Evolutionary conservation across 345 rosid genomes (phyloP).

Genomic region (Pugionium dolabratum): DNA sequence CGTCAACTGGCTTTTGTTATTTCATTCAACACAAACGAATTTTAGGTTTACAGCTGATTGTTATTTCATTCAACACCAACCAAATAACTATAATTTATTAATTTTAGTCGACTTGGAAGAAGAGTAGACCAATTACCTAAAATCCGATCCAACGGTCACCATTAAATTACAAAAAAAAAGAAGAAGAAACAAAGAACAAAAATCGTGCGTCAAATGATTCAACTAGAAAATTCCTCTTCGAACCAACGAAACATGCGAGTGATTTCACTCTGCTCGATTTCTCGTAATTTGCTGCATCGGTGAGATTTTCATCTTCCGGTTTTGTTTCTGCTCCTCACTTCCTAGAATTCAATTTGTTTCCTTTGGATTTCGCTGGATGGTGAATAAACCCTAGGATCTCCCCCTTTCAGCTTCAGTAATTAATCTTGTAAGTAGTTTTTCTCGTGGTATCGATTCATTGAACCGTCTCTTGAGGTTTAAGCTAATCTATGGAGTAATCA

Average conservation of each 20-base stretch:
- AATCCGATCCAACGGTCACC: constrained; percentile 29
- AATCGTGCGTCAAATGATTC: constrained; percentile 26
- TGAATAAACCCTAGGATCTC: too few species aligned
- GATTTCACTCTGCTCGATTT: constrained; percentile 7
- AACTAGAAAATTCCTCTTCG: constrained; percentile 31
- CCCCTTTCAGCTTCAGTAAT: too few species aligned
- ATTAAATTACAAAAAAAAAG: neutral
- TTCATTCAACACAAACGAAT: neutral
- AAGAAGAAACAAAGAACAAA: neutral
- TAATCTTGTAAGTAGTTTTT: too few species aligned
- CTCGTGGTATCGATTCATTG: too few species aligned
- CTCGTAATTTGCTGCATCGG: constrained; percentile 19
- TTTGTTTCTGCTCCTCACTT: constrained; percentile 1
- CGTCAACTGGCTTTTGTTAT: constrained; percentile 7
- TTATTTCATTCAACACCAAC: constrained; percentile 11
- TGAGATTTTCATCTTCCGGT: constrained; percentile 28
- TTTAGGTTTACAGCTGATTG: constrained; percentile 5
- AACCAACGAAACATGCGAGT: constrained; percentile 34
- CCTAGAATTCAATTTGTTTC: too few species aligned
- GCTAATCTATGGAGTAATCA: too few species aligned
- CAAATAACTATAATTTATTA: constrained; percentile 2
- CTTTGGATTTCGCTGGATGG: too few species aligned
- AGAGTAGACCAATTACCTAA: constrained; percentile 3
- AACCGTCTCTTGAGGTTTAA: too few species aligned
- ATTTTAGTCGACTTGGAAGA: constrained; percentile 18